A percentile compares a stretch with the other conserved stretches of the same genome.
phyloP scores from a whole-genome alignment of 257 asterid species.

The Solanum clarkiae region DNA sequence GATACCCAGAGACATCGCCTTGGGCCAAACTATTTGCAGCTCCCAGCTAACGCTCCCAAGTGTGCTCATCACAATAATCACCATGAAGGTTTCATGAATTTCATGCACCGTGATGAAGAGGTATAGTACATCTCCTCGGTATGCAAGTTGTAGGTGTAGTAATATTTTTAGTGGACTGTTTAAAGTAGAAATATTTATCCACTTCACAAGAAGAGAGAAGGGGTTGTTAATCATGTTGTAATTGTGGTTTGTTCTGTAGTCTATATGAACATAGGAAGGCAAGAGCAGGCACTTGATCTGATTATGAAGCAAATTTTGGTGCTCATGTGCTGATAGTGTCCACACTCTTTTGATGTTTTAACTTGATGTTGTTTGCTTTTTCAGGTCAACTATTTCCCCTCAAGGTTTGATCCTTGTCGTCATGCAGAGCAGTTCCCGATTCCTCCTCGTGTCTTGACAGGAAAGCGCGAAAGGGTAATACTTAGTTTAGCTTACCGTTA shows the following conservation, averaged over 20 bases:
- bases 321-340: background rate
- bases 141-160: background rate
- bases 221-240: background rate
- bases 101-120: conserved; percentile 49
- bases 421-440: conserved; percentile 36
- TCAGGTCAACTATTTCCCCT: conserved; percentile 39
- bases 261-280: background rate
- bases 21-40: conserved; percentile 47
- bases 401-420: conserved; percentile 32
- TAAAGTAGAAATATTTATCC: background rate
- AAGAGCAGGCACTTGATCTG: background rate
- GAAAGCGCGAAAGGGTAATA: conserved; percentile 32
- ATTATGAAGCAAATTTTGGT: background rate
- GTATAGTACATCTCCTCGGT: conserved; percentile 4
- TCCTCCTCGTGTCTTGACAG: conserved; percentile 23
- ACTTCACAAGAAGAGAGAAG: background rate
- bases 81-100: conserved; percentile 39
- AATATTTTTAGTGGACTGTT: background rate
- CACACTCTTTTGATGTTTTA: background rate
- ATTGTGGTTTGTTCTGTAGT: background rate
- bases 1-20: conserved; percentile 46
- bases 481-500: background rate
- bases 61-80: conserved; percentile 40
- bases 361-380: background rate
- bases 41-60: conserved; percentile 44